phyloP scores from a whole-genome alignment of 2,329 filamentous ascomycete genomes.

The Fusarium drepaniforme region DNA sequence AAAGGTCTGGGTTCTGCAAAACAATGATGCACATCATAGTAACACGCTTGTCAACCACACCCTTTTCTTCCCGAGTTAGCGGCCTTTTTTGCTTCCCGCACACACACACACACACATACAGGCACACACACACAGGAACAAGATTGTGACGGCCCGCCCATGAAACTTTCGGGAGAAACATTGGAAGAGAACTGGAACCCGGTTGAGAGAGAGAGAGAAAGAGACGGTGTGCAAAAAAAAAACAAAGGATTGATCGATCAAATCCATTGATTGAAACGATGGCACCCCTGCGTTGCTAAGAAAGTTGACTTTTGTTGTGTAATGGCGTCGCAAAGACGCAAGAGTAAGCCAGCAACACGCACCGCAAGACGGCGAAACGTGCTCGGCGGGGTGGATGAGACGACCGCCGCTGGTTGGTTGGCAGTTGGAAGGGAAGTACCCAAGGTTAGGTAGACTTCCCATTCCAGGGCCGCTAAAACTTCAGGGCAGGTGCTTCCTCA shows the following conservation, averaged over 20 bases:
- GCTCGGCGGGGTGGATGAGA: constrained; percentile 43
- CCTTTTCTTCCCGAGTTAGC: constrained; percentile 20
- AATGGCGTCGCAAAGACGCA: constrained; percentile 35
- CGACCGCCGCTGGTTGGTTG: constrained; percentile 1
- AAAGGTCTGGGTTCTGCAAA: constrained; percentile 2
- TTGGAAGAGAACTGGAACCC: constrained; percentile 9
- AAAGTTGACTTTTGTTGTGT: constrained; percentile 33
- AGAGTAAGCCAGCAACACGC: constrained; percentile 33
- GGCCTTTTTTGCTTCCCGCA: constrained; percentile 29
- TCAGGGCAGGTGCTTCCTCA: constrained; percentile 1
- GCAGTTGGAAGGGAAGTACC: background rate
- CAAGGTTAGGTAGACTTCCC: background rate
- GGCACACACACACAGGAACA: constrained; percentile 16
- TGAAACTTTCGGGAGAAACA: constrained; percentile 37
- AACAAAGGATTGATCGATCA: background rate
- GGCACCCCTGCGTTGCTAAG: constrained; percentile 1
- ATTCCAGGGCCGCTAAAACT: background rate
- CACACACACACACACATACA: background rate
- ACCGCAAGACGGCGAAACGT: constrained; percentile 39
- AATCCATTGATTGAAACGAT: background rate
- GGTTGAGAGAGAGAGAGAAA: background rate
- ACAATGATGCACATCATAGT: constrained; percentile 35
- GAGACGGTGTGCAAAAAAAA: background rate
- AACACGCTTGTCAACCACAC: constrained; percentile 6
- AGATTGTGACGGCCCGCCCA: constrained; percentile 24